These are phyloP conservation scores for Talaromyces pinophilus DNA, from an alignment of 2,329 filamentous ascomycete genomes.

Conservation along the genomic window DNA sequence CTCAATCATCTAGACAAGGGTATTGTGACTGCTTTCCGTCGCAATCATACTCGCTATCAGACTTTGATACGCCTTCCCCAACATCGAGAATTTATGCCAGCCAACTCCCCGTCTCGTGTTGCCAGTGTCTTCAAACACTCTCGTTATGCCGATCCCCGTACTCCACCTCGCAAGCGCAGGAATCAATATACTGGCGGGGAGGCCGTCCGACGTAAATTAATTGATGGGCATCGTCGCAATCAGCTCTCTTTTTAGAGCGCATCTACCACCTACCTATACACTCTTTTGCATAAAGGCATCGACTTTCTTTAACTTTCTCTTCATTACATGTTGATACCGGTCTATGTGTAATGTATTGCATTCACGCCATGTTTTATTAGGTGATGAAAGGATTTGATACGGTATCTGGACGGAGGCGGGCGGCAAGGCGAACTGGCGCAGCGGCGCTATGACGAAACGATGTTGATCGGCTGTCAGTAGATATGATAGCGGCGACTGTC, in stretches of 20 bases:
- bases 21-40: constrained; percentile 76
- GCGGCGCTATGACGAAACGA: constrained; percentile 15
- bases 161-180: constrained; percentile 45
- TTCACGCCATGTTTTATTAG: constrained; percentile 23
- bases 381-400: constrained; percentile 19
- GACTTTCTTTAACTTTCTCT: constrained; percentile 2
- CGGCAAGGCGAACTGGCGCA: constrained; percentile 17
- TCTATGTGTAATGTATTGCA: constrained; percentile 18
- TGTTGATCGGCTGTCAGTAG: constrained; percentile 10
- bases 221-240: constrained; percentile 45
- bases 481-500: not conserved
- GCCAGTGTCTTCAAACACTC: constrained; percentile 48
- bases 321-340: constrained; percentile 10
- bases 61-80: constrained; percentile 51
- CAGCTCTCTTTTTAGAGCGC: constrained; percentile 39
- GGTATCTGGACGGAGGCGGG: constrained; percentile 10
- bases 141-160: constrained; percentile 42
- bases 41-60: constrained; percentile 55
- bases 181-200: constrained; percentile 42
- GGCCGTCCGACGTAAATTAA: constrained; percentile 47
- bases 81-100: constrained; percentile 48
- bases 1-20: constrained; percentile 69
- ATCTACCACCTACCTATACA: constrained; percentile 1
- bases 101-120: constrained; percentile 45
- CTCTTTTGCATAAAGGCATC: constrained; percentile 17